Evolutionary conservation across 805 yeast species (phyloP).

Genomic region (Saccharomycopsis lassenensis): DNA sequence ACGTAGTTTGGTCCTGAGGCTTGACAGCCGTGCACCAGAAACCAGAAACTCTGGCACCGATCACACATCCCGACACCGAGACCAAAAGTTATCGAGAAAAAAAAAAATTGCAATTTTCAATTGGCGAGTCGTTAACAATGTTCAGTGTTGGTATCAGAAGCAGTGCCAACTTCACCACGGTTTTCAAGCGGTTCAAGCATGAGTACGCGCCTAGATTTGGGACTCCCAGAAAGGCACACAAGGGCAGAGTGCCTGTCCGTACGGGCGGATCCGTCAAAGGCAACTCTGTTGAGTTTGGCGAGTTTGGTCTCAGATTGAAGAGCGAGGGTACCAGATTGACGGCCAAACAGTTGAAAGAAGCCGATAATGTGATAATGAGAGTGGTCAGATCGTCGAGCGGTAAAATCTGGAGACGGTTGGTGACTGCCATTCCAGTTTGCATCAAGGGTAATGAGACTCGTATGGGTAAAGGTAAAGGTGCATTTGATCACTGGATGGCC

Average conservation of each 20-base stretch:
- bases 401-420: slow-evolving; percentile 65
- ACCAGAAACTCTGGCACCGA: too few species aligned
- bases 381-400: slow-evolving; percentile 73
- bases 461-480: slow-evolving; percentile 99
- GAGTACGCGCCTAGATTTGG: slow-evolving; percentile 73
- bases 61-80: too few species aligned
- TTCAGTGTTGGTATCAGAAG: too few species aligned
- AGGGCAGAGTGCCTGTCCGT: slow-evolving; percentile 90
- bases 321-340: slow-evolving; percentile 80
- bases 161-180: slow-evolving; percentile 2
- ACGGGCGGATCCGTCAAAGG: slow-evolving; percentile 93
- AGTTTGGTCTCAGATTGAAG: slow-evolving; percentile 76
- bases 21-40: too few species aligned
- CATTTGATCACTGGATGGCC: slow-evolving; percentile 93
- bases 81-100: too few species aligned
- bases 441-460: slow-evolving; percentile 97
- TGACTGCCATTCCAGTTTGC: slow-evolving; percentile 83
- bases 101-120: too few species aligned
- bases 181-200: slow-evolving; percentile 42
- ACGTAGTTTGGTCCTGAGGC: too few species aligned
- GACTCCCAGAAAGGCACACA: slow-evolving; percentile 64
- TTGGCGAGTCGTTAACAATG: too few species aligned
- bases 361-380: slow-evolving; percentile 78
- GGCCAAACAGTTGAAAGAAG: slow-evolving; percentile 84
- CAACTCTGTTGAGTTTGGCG: slow-evolving; percentile 68